Conservation (phyloP, 331 rosid species). For the Acacia concinna region DNA sequence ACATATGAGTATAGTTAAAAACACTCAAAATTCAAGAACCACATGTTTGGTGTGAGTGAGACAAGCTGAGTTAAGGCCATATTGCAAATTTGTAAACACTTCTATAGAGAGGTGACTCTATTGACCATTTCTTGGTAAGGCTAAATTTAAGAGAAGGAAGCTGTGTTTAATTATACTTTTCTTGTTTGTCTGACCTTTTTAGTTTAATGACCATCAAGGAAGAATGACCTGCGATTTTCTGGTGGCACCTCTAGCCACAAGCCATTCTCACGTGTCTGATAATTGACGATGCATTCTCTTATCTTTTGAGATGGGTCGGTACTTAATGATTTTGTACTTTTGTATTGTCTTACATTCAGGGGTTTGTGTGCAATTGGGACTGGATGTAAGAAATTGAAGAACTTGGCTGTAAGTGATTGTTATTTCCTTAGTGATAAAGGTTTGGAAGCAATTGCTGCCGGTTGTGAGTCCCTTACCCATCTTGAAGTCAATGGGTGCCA, state of each 20-base stretch:
- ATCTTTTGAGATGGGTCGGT: not conserved
- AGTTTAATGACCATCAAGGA: conserved; percentile 12
- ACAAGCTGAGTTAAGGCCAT: not conserved
- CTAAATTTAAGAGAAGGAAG: conserved; percentile 17
- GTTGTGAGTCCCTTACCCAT: conserved; percentile 89
- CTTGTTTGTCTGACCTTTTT: not conserved
- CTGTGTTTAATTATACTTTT: not conserved
- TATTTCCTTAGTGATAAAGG: conserved; percentile 84
- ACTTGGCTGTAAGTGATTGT: conserved; percentile 83
- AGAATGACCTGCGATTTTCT: not conserved
- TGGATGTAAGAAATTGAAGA: conserved; percentile 90
- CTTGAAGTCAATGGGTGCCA: conserved; percentile 98
- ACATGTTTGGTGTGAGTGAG: conserved; percentile 11
- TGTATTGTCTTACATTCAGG: conserved; percentile 46
- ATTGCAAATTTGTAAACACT: conserved; percentile 3
- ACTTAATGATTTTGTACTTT: not conserved
- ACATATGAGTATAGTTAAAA: conserved; percentile 21
- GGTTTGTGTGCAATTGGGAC: conserved; percentile 73
- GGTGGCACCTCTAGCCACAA: not conserved
- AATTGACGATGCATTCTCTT: not conserved
- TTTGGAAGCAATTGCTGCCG: conserved; percentile 87
- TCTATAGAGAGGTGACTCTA: not conserved
- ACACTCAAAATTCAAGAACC: not conserved
- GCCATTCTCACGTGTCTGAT: not conserved
- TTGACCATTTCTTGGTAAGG: conserved; percentile 11